Percentiles rank a stretch among this genome's conserved stretches.
Evolutionary conservation across 140 eudicot genomes (phyloP).

Genomic region (Senecio squalidus): DNA sequence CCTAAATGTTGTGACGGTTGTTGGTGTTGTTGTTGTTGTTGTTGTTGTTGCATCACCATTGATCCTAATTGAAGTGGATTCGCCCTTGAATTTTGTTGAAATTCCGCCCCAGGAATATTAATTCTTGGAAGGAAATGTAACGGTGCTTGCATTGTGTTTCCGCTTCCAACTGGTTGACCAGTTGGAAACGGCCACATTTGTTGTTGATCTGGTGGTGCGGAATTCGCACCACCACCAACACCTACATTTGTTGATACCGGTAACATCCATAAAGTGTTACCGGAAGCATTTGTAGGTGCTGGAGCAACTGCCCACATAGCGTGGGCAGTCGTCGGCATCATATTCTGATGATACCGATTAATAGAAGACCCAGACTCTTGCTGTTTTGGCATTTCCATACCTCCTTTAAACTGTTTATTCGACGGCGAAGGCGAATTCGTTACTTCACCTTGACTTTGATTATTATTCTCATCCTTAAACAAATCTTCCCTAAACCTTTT

Average conservation of each 20-base stretch:
- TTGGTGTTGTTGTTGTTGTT: slow-evolving; percentile 49
- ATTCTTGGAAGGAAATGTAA: slow-evolving; percentile 66
- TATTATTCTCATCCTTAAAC: slow-evolving; percentile 55
- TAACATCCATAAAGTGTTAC: slow-evolving; percentile 71
- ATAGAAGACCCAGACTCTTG: slow-evolving; percentile 34
- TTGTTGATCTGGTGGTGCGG: slow-evolving; percentile 28
- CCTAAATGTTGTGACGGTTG: slow-evolving; percentile 76
- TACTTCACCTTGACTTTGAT: slow-evolving; percentile 27
- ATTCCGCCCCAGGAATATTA: slow-evolving; percentile 42
- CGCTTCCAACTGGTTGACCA: slow-evolving; percentile 25
- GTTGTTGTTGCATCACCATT: slow-evolving; percentile 58
- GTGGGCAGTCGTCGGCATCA: slow-evolving; percentile 57
- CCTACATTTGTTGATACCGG: slow-evolving; percentile 38
- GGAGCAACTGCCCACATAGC: slow-evolving; percentile 78
- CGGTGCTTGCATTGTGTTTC: slow-evolving; percentile 50
- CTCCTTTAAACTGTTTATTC: slow-evolving; percentile 43
- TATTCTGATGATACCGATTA: slow-evolving; percentile 34
- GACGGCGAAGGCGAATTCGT: slow-evolving; percentile 40
- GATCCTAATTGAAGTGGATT: slow-evolving; percentile 66
- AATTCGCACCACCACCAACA: not conserved
- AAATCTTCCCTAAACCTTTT: slow-evolving; percentile 71
- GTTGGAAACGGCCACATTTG: slow-evolving; percentile 74
- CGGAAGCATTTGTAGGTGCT: slow-evolving; percentile 40
- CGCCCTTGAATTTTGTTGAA: slow-evolving; percentile 51
- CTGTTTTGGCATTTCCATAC: slow-evolving; percentile 27